Percentiles rank a stretch among this genome's conserved stretches.
phyloP scores from a whole-genome alignment of 2,329 filamentous ascomycete genomes.

The Penicillium sp. region DNA sequence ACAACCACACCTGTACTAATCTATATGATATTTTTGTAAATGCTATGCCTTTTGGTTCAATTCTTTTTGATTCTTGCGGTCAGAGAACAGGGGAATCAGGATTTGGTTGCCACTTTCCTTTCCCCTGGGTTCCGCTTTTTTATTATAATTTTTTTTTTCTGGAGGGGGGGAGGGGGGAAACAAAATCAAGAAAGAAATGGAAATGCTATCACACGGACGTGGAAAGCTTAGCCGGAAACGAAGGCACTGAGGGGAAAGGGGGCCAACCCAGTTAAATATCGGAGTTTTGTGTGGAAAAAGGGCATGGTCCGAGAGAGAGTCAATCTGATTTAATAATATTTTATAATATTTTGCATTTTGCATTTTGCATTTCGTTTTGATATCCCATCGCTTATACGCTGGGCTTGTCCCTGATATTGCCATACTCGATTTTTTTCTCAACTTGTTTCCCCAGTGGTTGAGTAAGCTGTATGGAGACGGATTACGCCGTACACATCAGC shows the following conservation, averaged over 20 bases:
- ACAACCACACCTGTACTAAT: conserved; percentile 15
- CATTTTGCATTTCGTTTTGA: neutral
- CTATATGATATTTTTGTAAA: neutral
- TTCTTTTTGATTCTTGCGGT: neutral
- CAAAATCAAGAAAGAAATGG: conserved; percentile 2
- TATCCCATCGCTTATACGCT: conserved; percentile 1
- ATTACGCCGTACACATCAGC: no score
- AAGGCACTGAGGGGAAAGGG: conserved; percentile 21
- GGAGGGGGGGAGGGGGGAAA: neutral
- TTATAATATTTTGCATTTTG: neutral
- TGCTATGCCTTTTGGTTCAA: no score
- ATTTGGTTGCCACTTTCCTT: conserved; percentile 22
- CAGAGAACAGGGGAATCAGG: conserved; percentile 11
- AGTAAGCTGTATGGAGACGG: no score
- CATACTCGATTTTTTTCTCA: no score
- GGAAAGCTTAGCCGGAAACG: conserved; percentile 22
- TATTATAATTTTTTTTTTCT: neutral
- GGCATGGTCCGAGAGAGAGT: conserved; percentile 23
- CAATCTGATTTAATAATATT: conserved; percentile 1
- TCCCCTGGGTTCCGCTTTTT: conserved; percentile 5
- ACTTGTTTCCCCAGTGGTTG: no score
- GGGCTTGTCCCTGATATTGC: neutral
- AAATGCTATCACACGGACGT: conserved; percentile 17
- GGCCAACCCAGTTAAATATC: conserved; percentile 21
- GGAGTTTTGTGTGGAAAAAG: conserved; percentile 23